These are phyloP conservation scores for Mytilinidion resinicola DNA, from an alignment of 495 filamentous ascomycete genomes.

Conservation along the genomic window DNA sequence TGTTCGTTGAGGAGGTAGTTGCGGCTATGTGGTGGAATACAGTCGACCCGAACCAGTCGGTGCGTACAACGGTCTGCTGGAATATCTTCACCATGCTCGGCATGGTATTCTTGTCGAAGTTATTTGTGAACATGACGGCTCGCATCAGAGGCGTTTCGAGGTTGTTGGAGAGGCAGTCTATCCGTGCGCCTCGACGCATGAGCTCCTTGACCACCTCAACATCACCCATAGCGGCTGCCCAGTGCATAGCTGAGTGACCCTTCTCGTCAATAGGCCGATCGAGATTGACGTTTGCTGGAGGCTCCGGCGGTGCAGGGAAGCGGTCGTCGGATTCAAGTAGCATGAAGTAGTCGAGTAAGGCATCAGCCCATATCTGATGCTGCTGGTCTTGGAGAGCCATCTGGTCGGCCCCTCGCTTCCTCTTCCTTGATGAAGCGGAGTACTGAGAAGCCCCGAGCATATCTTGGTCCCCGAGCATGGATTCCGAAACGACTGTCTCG, in stretches of 20 bases:
- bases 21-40: constrained; percentile 89
- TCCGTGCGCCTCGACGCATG: constrained; percentile 64
- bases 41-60: constrained; percentile 72
- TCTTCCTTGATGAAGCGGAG: constrained; percentile 64
- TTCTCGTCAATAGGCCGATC: constrained; percentile 86
- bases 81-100: constrained; percentile 72
- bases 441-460: constrained; percentile 61
- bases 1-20: constrained; percentile 70
- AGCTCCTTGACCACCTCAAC: constrained; percentile 82
- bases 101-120: constrained; percentile 84
- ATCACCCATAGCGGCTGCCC: constrained; percentile 98
- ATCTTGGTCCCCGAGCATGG: constrained; percentile 76
- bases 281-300: constrained; percentile 75
- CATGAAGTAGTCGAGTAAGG: constrained; percentile 92
- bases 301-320: constrained; percentile 61
- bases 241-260: constrained; percentile 84
- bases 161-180: constrained; percentile 60
- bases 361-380: constrained; percentile 84
- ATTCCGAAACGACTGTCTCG: constrained; percentile 68
- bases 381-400: constrained; percentile 68
- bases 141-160: constrained; percentile 93
- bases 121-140: constrained; percentile 93
- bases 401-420: constrained; percentile 57
- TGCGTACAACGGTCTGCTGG: constrained; percentile 62
- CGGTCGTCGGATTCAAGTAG: constrained; percentile 64